A percentile compares a stretch with the other conserved stretches of the same genome.
phyloP scores from a whole-genome alignment of 2,329 filamentous ascomycete species.

The Ceratocystiopsis sp. region DNA sequence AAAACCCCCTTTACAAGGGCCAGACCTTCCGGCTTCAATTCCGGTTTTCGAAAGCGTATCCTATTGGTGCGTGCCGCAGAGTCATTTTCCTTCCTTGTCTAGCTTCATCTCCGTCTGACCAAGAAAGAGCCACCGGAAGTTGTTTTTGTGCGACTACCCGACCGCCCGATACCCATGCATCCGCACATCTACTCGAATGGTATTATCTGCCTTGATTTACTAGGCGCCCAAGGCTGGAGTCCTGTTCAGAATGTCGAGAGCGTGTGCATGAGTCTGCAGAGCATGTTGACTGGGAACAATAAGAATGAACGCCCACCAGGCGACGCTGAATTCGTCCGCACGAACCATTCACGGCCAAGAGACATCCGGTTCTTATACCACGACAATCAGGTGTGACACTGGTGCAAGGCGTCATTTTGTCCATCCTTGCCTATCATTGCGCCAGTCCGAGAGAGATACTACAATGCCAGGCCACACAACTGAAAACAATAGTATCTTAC shows the following conservation, averaged over 20 bases:
- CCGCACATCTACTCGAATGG: slow-evolving; percentile 98
- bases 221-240: slow-evolving; percentile 79
- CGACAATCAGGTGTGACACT: slow-evolving; percentile 54
- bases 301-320: slow-evolving; percentile 83
- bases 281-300: slow-evolving; percentile 91
- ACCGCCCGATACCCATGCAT: slow-evolving; percentile 71
- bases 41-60: slow-evolving; percentile 67
- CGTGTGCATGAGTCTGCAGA: slow-evolving; percentile 92
- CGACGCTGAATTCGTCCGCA: slow-evolving; percentile 73
- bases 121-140: slow-evolving; percentile 78
- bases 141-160: slow-evolving; percentile 53
- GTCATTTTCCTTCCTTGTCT: background rate
- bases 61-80: slow-evolving; percentile 51
- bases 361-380: slow-evolving; percentile 94
- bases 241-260: slow-evolving; percentile 95
- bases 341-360: slow-evolving; percentile 60
- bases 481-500: no score
- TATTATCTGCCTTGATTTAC: slow-evolving; percentile 91
- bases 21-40: slow-evolving; percentile 78
- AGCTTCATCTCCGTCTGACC: background rate
- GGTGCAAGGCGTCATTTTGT: no score
- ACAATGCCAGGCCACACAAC: no score
- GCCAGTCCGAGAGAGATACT: no score
- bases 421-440: no score
- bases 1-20: slow-evolving; percentile 71